A percentile compares a stretch with the other conserved stretches of the same genome.
These are phyloP conservation scores for Ramularia endophylla DNA, from an alignment of 2,329 filamentous ascomycete species.

Conservation along the genomic window DNA sequence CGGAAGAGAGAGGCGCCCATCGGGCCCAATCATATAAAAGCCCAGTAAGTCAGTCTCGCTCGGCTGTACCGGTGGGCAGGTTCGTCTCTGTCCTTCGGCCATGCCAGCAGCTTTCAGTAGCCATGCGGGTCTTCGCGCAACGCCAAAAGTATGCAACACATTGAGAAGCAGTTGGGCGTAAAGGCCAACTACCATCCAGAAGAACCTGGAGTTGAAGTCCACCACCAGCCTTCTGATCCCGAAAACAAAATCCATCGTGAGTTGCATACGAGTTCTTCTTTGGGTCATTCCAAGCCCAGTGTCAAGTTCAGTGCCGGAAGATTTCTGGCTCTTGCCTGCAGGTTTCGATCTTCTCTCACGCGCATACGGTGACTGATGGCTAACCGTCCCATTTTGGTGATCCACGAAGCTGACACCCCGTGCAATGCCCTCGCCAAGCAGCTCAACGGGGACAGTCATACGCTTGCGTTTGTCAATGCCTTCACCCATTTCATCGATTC, in stretches of 20 bases:
- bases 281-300: constrained; percentile 74
- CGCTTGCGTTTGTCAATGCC: constrained; percentile 34
- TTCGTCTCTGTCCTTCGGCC: constrained; percentile 30
- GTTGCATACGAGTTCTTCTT: constrained; percentile 70
- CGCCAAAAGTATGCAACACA: constrained; percentile 53
- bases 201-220: constrained; percentile 72
- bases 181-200: constrained; percentile 56
- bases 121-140: constrained; percentile 60
- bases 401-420: constrained; percentile 29
- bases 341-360: constrained; percentile 55
- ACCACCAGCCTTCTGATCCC: constrained; percentile 61
- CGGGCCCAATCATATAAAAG: constrained; percentile 48
- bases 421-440: constrained; percentile 38
- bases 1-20: constrained; percentile 52
- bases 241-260: constrained; percentile 68
- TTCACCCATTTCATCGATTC: constrained; percentile 67
- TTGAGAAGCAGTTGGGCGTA: constrained; percentile 51
- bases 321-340: constrained; percentile 15
- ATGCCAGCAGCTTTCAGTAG: constrained; percentile 49
- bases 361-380: constrained; percentile 52
- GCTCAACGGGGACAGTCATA: constrained; percentile 36
- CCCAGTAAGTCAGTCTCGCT: constrained; percentile 30
- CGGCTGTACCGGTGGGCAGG: constrained; percentile 14
- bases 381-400: constrained; percentile 28
- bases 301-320: constrained; percentile 30